Conservation (phyloP, 495 filamentous ascomycete genomes). For the Talaromyces adpressus region DNA sequence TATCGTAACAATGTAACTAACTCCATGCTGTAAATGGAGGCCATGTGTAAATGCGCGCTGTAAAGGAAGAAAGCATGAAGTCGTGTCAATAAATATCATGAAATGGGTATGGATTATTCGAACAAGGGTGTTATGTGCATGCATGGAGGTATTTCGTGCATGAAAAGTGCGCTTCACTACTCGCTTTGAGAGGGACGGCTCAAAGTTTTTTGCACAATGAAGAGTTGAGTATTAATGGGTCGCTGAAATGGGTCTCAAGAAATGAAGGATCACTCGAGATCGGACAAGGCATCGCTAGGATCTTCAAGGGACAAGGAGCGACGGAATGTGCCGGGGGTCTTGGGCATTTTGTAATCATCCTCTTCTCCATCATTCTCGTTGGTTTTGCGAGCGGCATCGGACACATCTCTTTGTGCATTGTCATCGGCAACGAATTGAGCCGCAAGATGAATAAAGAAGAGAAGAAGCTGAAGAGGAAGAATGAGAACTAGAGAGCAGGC, state of each 20-base stretch:
- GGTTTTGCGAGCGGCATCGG: not conserved
- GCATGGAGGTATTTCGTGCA: not conserved
- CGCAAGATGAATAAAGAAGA: constrained; percentile 72
- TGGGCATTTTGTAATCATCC: constrained; percentile 37
- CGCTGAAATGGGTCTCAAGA: not conserved
- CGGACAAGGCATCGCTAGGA: not conserved
- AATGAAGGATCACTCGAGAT: not conserved
- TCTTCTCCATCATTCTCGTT: constrained; percentile 16
- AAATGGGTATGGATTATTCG: not conserved
- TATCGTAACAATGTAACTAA: not conserved
- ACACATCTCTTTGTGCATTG: constrained; percentile 14
- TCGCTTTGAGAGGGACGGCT: not conserved
- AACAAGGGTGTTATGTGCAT: not conserved
- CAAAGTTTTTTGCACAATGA: not conserved
- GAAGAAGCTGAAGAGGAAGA: constrained; percentile 67
- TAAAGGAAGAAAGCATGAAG: not conserved
- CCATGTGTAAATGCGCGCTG: not conserved
- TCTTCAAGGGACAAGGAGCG: not conserved
- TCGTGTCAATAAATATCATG: not conserved
- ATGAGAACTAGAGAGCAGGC: constrained; percentile 67
- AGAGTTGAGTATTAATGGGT: too few relatives aligned
- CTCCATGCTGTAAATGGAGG: not conserved
- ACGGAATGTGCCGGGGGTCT: constrained; percentile 17
- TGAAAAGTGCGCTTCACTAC: not conserved
- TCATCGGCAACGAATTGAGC: constrained; percentile 61